Evolutionary conservation across 495 filamentous ascomycete genomes (phyloP).

Genomic region (Gamarada debralockiae): DNA sequence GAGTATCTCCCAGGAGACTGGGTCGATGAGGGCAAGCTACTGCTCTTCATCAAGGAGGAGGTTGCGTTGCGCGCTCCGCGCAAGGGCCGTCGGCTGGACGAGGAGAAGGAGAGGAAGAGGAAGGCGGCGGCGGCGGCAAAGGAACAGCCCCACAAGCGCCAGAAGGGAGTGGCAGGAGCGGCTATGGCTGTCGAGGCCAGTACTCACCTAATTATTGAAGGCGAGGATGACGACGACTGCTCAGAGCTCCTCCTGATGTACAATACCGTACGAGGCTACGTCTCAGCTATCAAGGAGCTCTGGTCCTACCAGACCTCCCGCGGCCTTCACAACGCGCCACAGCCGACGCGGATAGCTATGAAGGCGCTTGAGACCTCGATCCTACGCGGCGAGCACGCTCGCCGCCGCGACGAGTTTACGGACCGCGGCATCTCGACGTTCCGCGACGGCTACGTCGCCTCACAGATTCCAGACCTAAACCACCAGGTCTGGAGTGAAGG

Average conservation of each 20-base stretch:
- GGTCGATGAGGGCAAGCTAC: conserved; percentile 10
- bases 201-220: too few relatives aligned
- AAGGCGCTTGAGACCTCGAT: background rate
- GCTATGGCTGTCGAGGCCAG: too few relatives aligned
- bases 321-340: background rate
- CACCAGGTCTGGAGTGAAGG: background rate
- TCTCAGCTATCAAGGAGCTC: background rate
- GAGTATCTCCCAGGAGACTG: conserved; percentile 4
- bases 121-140: background rate
- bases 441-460: background rate
- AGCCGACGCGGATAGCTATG: background rate
- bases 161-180: too few relatives aligned
- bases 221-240: too few relatives aligned
- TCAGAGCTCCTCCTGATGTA: too few relatives aligned
- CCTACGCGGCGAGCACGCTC: too few relatives aligned
- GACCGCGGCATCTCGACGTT: background rate
- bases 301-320: background rate
- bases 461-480: background rate
- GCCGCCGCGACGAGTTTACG: too few relatives aligned
- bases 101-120: background rate
- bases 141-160: too few relatives aligned
- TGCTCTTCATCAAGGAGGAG: conserved; percentile 10
- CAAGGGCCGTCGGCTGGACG: background rate
- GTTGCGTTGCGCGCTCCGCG: background rate
- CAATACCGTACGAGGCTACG: too few relatives aligned